phyloP scores from a whole-genome alignment of 306 rosid species.

The Pyrus pyrifolia region DNA sequence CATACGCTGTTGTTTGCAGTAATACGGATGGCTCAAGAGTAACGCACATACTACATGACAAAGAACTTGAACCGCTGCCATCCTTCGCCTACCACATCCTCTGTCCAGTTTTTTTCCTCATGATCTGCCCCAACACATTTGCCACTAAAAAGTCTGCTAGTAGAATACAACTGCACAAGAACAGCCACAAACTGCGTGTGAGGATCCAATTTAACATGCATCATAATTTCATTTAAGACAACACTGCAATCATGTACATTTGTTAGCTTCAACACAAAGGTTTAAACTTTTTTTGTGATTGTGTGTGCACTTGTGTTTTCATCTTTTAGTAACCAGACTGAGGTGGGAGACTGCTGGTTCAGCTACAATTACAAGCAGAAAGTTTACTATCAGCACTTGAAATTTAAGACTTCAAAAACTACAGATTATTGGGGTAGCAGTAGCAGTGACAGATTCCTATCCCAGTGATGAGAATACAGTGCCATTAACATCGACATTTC shows the following conservation, averaged over 20 bases:
- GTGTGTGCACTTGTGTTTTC: not conserved
- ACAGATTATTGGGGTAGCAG: not conserved
- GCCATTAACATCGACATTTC: not conserved
- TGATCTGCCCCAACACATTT: not conserved
- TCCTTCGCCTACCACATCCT: not conserved
- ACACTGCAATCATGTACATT: not conserved
- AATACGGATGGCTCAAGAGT: not conserved
- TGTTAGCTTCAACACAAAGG: not conserved
- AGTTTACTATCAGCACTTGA: not conserved
- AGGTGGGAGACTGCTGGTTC: not conserved
- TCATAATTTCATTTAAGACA: not conserved
- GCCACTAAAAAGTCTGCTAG: not conserved
- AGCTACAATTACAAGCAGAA: not conserved
- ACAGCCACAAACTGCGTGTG: not conserved
- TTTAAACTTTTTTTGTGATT: not conserved
- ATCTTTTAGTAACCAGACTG: not conserved
- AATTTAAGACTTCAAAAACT: not conserved
- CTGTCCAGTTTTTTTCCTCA: not conserved
- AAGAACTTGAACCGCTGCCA: conserved; percentile 17
- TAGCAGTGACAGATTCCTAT: not conserved
- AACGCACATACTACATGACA: not conserved
- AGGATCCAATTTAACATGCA: not conserved
- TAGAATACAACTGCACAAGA: not conserved
- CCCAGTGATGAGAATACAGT: not conserved
- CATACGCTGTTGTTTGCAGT: not conserved